Evolutionary conservation across 371 early-diverging fungal species (phyloP), one percentile per base, ranked within the genome.

Genomic region (Gilbertella persicaria): DNA sequence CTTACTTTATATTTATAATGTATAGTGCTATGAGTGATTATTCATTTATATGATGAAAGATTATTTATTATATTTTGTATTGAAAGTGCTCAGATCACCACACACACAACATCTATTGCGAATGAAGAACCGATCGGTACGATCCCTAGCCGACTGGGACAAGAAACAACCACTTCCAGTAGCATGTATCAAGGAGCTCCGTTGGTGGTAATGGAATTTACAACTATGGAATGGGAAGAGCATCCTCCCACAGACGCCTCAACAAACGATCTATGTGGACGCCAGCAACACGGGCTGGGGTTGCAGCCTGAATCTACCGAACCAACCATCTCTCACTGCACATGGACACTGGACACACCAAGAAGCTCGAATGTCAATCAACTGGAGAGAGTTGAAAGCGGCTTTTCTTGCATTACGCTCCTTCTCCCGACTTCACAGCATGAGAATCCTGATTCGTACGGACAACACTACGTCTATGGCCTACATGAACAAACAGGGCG

Each of bases 261-360:
- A 13, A n/a, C 19, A 52, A 8, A 49, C 41, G 0, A 35, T 65
- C 4, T 42, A 20, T 20, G 60, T 57, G n/a, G 56, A 64, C 25
- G 50, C 57, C 26, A 60, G 60, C 57, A 23, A 60, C 39, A 38
- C 40, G 3, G 60, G 60, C 1, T 60, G 65, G 56, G 57, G 60
- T 0, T 55, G 56, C 39, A 33, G 10, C 16, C 3, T 51, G 19
- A 17, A 40, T 42, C 12, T 33, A 33, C 39, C 39, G 47, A 37
- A 39, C 3, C n/a, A 45, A 1, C 50, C 39, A 33, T 13, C 33
- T 33, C 33, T 26, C 7, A 24, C 42, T 17, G 40, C 52, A 3
- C 53, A 55, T 16, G 65, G 57, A 4, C 33, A 51, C 17, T 65
- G 65, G 57, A 59, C 45, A 3, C 21, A 16, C 0, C 13, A 45